A percentile compares a stretch with the other conserved stretches of the same genome.
These are phyloP conservation scores for Zalaria sp. DNA, from an alignment of 2,329 filamentous ascomycete species.

Conservation along the genomic window DNA sequence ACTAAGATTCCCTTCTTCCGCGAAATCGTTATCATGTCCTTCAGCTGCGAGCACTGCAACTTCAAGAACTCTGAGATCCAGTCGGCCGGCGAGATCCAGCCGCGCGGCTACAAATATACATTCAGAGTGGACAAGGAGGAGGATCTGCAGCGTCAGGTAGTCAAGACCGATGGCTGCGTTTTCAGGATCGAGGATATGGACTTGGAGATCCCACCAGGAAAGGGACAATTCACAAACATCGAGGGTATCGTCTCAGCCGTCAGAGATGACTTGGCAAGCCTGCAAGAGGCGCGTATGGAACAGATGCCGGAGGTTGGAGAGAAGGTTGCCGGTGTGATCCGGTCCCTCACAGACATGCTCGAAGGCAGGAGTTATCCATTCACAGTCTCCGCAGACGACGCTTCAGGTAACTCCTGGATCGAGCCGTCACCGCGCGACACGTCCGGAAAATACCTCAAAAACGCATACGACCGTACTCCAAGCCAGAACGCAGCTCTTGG, in stretches of 20 bases:
- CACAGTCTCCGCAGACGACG: constrained; percentile 76
- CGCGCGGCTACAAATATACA: constrained; percentile 72
- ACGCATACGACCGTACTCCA: constrained; percentile 66
- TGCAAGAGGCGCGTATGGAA: constrained; percentile 70
- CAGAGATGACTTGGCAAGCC: constrained; percentile 63
- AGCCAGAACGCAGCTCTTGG: constrained; percentile 82
- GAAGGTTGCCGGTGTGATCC: constrained; percentile 65
- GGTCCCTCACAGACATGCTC: constrained; percentile 62
- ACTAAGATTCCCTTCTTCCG: constrained; percentile 94
- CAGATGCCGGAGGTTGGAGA: constrained; percentile 63
- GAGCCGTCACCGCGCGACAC: constrained; percentile 62
- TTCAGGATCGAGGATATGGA: constrained; percentile 86
- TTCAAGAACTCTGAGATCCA: constrained; percentile 91
- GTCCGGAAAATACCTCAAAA: constrained; percentile 80
- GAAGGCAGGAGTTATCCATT: constrained; percentile 71
- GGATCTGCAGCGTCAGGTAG: constrained; percentile 75
- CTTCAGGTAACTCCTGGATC: constrained; percentile 92
- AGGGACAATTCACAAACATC: constrained; percentile 84
- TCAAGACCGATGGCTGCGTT: constrained; percentile 78
- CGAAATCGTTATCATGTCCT: constrained; percentile 95
- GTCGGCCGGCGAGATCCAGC: constrained; percentile 80
- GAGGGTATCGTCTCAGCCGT: constrained; percentile 75
- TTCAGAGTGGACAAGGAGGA: constrained; percentile 57
- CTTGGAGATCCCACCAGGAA: constrained; percentile 80
- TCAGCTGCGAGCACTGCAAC: constrained; percentile 77